Evolutionary conservation across 2,329 filamentous ascomycete genomes (phyloP).

Genomic region (Bimuria novae-zelandiae): DNA sequence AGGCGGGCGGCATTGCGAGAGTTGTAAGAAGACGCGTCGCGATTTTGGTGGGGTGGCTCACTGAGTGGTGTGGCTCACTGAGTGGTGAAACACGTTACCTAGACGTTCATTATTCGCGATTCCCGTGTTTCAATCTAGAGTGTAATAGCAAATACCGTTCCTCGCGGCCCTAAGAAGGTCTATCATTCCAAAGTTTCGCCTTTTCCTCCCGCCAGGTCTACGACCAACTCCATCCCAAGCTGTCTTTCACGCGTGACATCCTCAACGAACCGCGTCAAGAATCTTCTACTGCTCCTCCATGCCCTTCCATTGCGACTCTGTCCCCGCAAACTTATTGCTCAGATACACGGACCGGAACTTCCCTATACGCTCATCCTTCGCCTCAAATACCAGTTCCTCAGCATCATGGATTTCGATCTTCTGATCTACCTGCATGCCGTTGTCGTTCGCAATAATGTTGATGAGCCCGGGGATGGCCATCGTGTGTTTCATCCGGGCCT

Average conservation of each 20-base stretch:
- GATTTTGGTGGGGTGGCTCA: no score
- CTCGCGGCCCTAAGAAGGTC: no score
- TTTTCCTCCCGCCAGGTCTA: constrained; percentile 31
- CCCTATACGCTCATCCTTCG: constrained; percentile 19
- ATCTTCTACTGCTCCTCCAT: constrained; percentile 19
- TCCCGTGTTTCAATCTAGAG: not conserved
- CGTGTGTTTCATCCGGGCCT: constrained; percentile 35
- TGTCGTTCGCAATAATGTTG: constrained; percentile 32
- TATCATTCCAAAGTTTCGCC: constrained; percentile 31
- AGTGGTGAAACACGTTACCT: no score
- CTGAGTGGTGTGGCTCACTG: no score
- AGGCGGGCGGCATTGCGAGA: no score
- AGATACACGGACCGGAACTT: constrained; percentile 29
- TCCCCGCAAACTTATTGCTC: constrained; percentile 23
- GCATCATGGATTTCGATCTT: constrained; percentile 37
- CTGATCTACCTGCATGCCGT: constrained; percentile 25
- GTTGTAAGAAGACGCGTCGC: no score
- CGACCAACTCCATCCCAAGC: constrained; percentile 26
- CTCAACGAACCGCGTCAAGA: constrained; percentile 13
- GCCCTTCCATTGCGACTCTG: constrained; percentile 26
- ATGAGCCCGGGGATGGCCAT: constrained; percentile 35
- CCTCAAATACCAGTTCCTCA: constrained; percentile 25
- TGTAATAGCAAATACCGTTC: not conserved
- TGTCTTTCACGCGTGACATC: no score
- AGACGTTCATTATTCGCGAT: not conserved